Percentiles rank a stretch among this genome's conserved stretches.
Conservation (phyloP, 1,139 yeast species). For the Yamadazyma songkhlaensis region DNA sequence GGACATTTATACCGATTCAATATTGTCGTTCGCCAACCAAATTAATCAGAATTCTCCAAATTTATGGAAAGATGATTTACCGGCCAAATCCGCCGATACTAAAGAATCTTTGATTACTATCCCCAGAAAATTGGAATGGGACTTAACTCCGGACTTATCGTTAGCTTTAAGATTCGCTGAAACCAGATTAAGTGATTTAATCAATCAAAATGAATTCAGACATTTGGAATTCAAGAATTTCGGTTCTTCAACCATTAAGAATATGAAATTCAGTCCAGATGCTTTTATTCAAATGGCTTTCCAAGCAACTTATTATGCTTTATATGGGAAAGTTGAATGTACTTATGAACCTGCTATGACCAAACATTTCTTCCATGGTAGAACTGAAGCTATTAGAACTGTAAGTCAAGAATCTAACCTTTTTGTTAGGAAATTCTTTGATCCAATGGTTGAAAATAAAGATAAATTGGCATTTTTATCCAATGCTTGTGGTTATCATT, state of each 20-base stretch:
- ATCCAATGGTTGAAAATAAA: conserved; percentile 54
- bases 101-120: conserved; percentile 49
- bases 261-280: conserved; percentile 88
- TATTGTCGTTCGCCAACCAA: conserved; percentile 78
- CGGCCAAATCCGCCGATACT: conserved; percentile 7
- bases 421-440: conserved; percentile 84
- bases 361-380: conserved; percentile 78
- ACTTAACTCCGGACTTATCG: conserved; percentile 70
- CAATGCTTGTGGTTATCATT: conserved; percentile 70
- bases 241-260: conserved; percentile 77
- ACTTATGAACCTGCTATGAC: conserved; percentile 98
- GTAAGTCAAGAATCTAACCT: conserved; percentile 78
- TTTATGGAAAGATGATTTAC: conserved; percentile 49
- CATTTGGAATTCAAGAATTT: conserved; percentile 73
- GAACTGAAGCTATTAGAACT: conserved; percentile 88
- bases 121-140: conserved; percentile 90
- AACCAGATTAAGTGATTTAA: conserved; percentile 81
- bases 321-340: conserved; percentile 90
- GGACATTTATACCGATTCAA: conserved; percentile 89
- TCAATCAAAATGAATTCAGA: conserved; percentile 85
- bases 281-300: conserved; percentile 94
- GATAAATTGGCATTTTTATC: conserved; percentile 62
- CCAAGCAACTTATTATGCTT: conserved; percentile 89
- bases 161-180: conserved; percentile 87
- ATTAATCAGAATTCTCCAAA: conserved; percentile 82